These are phyloP conservation scores for Fusarium annulatum DNA, from an alignment of 2,329 filamentous ascomycete genomes.

Conservation along the genomic window DNA sequence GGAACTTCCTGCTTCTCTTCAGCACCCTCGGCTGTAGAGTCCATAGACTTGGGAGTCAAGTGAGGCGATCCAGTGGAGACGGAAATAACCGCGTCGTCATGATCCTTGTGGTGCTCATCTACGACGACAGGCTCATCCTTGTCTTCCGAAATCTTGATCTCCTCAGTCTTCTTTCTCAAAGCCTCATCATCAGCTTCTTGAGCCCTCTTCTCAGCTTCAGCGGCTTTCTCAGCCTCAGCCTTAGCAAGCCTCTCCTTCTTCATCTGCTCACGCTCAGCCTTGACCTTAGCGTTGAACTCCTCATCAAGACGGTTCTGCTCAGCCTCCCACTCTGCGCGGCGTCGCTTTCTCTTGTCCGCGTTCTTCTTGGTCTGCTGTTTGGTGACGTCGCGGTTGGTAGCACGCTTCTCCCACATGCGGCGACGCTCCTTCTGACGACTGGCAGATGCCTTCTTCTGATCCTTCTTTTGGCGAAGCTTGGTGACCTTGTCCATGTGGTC, in stretches of 20 bases:
- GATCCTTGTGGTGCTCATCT: slow-evolving; percentile 30
- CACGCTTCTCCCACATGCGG: slow-evolving; percentile 62
- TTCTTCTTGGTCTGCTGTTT: slow-evolving; percentile 56
- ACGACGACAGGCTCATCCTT: slow-evolving; percentile 24
- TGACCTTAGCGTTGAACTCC: slow-evolving; percentile 46
- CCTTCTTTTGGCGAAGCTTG: slow-evolving; percentile 61
- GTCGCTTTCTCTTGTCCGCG: slow-evolving; percentile 49
- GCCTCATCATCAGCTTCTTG: slow-evolving; percentile 41
- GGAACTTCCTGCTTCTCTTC: slow-evolving; percentile 52
- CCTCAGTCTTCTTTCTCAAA: slow-evolving; percentile 25
- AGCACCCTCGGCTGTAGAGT: slow-evolving; percentile 37
- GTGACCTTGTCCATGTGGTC: slow-evolving; percentile 62
- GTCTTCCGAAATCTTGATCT: slow-evolving; percentile 19
- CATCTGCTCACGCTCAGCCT: slow-evolving; percentile 28
- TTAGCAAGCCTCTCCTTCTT: slow-evolving; percentile 34
- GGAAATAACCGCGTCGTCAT: slow-evolving; percentile 43
- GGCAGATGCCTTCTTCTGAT: slow-evolving; percentile 61
- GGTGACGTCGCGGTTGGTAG: slow-evolving; percentile 56
- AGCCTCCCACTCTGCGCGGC: slow-evolving; percentile 44
- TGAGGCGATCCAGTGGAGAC: slow-evolving; percentile 48
- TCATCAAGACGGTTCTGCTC: slow-evolving; percentile 43
- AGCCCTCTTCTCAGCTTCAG: slow-evolving; percentile 27
- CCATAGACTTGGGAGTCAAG: slow-evolving; percentile 48
- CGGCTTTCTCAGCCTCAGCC: slow-evolving; percentile 31
- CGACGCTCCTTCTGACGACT: slow-evolving; percentile 58